A percentile compares a stretch with the other conserved stretches of the same genome.
phyloP scores from a whole-genome alignment of 352 stramenopile genomes.

The Lagenidium giganteum region DNA sequence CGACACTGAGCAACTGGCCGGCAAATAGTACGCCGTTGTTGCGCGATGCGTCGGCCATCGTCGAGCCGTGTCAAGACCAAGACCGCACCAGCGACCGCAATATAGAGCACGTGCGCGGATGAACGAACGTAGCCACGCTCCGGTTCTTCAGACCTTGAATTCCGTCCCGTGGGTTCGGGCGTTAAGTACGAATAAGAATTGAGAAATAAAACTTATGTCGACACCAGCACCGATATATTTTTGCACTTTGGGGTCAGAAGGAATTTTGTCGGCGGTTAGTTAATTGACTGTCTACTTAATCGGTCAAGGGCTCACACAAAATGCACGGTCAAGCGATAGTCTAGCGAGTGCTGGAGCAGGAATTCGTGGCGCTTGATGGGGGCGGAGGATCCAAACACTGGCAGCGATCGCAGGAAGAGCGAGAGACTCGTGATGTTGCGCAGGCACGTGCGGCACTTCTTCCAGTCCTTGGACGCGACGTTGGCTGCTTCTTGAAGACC shows the following conservation, averaged over 20 bases:
- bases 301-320: too few relatives aligned
- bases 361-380: constrained; percentile 78
- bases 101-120: too few relatives aligned
- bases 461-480: constrained; percentile 61
- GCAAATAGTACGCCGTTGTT: constrained; percentile 80
- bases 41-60: too few relatives aligned
- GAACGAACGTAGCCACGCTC: too few relatives aligned
- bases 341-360: constrained; percentile 70
- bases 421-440: constrained; percentile 80
- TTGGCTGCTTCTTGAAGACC: constrained; percentile 50
- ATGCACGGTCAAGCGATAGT: constrained; percentile 76
- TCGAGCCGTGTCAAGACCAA: constrained; percentile 30
- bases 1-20: constrained; percentile 52
- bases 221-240: too few relatives aligned
- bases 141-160: too few relatives aligned
- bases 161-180: too few relatives aligned
- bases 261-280: too few relatives aligned
- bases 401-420: constrained; percentile 72
- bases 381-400: constrained; percentile 56
- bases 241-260: background rate
- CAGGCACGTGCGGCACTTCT: constrained; percentile 66
- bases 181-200: too few relatives aligned
- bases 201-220: too few relatives aligned
- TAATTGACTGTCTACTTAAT: too few relatives aligned
- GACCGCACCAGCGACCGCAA: too few relatives aligned